phyloP scores from a whole-genome alignment of 257 asterid species.

The Solanum rostratum region DNA sequence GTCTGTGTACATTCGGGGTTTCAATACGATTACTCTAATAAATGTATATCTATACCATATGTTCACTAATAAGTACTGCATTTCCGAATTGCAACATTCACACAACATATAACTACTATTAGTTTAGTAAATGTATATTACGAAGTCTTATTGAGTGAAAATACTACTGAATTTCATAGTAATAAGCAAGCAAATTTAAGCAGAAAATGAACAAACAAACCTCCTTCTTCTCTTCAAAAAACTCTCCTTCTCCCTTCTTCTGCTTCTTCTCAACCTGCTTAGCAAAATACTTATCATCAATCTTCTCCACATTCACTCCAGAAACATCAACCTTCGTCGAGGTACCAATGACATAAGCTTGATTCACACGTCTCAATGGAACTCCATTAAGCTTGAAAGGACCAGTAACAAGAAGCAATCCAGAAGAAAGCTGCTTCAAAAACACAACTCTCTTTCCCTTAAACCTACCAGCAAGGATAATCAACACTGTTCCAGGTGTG shows the following conservation, averaged over 20 bases:
- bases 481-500: constrained; percentile 1
- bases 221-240: constrained; percentile 4
- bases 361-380: constrained; percentile 6
- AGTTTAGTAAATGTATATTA: background rate
- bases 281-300: constrained; percentile 10
- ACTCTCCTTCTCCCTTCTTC: constrained; percentile 10
- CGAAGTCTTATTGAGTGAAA: background rate
- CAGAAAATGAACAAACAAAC: background rate
- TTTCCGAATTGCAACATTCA: too few species aligned
- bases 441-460: constrained; percentile 10
- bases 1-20: too few species aligned
- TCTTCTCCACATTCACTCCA: constrained; percentile 5
- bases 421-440: background rate
- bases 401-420: background rate
- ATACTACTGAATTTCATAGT: background rate
- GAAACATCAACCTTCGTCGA: constrained; percentile 2
- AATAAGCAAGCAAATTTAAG: background rate
- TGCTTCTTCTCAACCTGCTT: constrained; percentile 6
- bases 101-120: background rate
- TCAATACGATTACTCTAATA: too few species aligned
- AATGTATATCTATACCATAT: background rate
- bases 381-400: constrained; percentile 8
- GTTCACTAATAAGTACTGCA: background rate
- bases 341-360: constrained; percentile 8
- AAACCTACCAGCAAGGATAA: constrained; percentile 3